These are phyloP conservation scores for Fraxinus angustifolia DNA, from an alignment of 305 asterid genomes.

Conservation along the genomic window DNA sequence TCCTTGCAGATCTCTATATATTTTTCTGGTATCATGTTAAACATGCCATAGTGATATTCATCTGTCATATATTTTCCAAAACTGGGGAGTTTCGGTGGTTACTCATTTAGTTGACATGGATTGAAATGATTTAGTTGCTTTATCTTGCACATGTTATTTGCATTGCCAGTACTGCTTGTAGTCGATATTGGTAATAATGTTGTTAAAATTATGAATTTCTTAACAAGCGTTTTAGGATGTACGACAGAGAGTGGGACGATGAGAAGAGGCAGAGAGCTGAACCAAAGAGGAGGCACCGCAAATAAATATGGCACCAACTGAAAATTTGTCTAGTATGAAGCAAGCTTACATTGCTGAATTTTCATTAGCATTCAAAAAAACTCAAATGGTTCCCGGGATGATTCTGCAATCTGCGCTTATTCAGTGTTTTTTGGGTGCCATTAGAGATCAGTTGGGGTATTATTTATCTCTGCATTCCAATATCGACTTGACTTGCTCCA, in stretches of 20 bases:
- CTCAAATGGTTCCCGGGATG: background rate
- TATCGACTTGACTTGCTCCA: background rate
- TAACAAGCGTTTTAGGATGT: slow-evolving; percentile 51
- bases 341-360: background rate
- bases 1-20: background rate
- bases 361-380: background rate
- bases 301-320: slow-evolving; percentile 29
- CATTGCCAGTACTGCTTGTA: background rate
- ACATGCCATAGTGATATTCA: background rate
- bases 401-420: background rate
- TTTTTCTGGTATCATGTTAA: background rate
- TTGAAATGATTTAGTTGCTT: slow-evolving; percentile 3
- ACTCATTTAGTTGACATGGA: background rate
- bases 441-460: background rate
- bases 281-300: slow-evolving; percentile 86
- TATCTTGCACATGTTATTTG: background rate
- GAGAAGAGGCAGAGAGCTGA: slow-evolving; percentile 97
- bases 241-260: slow-evolving; percentile 96
- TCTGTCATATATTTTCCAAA: background rate
- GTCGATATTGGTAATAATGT: background rate
- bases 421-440: background rate
- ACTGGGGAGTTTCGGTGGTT: background rate
- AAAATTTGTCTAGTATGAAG: slow-evolving; percentile 9
- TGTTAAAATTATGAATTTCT: slow-evolving; percentile 29
- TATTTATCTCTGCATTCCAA: background rate